These are phyloP conservation scores for Cornus kousa DNA, from an alignment of 148 eudicot genomes.

Conservation along the genomic window DNA sequence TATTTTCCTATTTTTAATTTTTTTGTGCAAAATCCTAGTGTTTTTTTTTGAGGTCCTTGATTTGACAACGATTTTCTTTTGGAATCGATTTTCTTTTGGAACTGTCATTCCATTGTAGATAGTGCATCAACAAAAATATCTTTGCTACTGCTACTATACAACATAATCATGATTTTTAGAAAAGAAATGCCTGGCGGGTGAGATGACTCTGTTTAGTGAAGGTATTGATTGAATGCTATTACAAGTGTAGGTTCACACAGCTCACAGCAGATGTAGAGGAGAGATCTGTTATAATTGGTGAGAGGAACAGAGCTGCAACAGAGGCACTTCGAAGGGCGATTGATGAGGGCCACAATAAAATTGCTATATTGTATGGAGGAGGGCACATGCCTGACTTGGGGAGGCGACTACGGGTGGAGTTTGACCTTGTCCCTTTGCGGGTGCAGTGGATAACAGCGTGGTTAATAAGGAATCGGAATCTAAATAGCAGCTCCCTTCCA, in stretches of 20 bases:
- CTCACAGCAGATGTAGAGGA: conserved; percentile 80
- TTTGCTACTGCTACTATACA: background rate
- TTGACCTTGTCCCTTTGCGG: conserved; percentile 65
- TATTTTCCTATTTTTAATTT: background rate
- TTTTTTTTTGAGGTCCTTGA: background rate
- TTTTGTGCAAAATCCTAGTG: background rate
- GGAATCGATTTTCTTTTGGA: background rate
- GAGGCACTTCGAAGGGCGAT: conserved; percentile 72
- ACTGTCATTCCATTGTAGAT: background rate
- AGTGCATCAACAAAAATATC: background rate
- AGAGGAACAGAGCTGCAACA: conserved; percentile 85
- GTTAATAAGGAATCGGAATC: conserved; percentile 65
- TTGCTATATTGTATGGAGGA: conserved; percentile 88
- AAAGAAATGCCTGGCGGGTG: background rate
- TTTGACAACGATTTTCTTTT: background rate
- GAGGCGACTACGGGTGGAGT: conserved; percentile 71
- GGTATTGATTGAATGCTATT: conserved; percentile 3
- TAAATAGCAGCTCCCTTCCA: conserved; percentile 56
- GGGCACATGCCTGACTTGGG: conserved; percentile 99
- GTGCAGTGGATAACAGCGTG: conserved; percentile 96
- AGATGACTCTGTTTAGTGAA: background rate
- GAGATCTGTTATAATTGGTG: conserved; percentile 86
- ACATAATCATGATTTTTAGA: no score
- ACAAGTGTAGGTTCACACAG: conserved; percentile 57
- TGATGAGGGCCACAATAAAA: conserved; percentile 72